Base-by-base conservation (phyloP, 805 yeast species). In the Candida yuanshanica region DNA sequence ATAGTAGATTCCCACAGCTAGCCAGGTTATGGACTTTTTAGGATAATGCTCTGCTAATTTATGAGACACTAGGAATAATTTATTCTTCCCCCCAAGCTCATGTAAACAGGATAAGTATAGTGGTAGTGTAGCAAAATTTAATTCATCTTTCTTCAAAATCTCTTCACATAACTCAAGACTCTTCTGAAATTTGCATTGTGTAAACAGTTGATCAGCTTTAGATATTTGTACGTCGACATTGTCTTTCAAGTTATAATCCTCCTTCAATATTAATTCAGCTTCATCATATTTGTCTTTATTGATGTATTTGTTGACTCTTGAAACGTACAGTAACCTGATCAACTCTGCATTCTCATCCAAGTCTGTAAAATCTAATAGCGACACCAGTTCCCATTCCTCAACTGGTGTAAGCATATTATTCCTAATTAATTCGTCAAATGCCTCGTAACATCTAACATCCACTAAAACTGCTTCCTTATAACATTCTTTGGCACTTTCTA, bases 391-490 rank as follows among this genome's bases (percentile, higher is more conserved):
- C 93, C 95, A 85, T 62, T 89, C 95, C 55, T 91, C 97, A 14
- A 68, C 62, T 0, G 97, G 95, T 0, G 93, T 75, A 63, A 91
- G 65, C 52, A 88, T 71, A 54, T 81, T 82, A 50, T 83, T 83
- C 33, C 74, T 65, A 2, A 85, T 73, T 38, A 91, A 70, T 56
- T 84, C 89, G 52, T 85, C 77, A 58, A 88, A 88, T 1, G 98
- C 97, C 51, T 91, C 99, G 59, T 70, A 91, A 62, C 97, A 93
- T 59, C 89, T 87, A 7, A 85, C 89, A 60, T 91, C 98, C 2
- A 86, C 87, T 49, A 77, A 51, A 0, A 90, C 79, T 1, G 98
- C 96, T 55, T 88, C 96, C 55, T 80, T 79, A 53, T 79, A 89
- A 39, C 93, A 83, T 40, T 84, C 89, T 53, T 85, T 88, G 0